A percentile compares a stretch with the other conserved stretches of the same genome.
phyloP scores from a whole-genome alignment of 2,329 filamentous ascomycete species.

The Diaporthe amygdali region DNA sequence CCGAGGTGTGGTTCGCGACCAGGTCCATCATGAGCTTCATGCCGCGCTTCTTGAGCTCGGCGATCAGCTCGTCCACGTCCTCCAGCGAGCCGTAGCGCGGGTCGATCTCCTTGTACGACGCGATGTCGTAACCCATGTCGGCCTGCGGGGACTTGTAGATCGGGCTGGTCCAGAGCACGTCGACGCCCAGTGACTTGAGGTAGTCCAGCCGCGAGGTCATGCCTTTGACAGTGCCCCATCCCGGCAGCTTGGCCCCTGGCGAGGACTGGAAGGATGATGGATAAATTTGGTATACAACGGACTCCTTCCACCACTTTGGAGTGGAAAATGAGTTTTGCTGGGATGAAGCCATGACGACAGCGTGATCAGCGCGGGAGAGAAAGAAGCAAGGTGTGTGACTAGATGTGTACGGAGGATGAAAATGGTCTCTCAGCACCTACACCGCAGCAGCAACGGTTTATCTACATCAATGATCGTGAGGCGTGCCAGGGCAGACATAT shows the following conservation, averaged over 20 bases:
- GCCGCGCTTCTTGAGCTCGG: constrained; percentile 62
- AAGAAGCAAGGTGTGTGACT: neutral
- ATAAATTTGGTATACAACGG: constrained; percentile 66
- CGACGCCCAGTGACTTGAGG: constrained; percentile 58
- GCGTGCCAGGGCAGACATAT: neutral
- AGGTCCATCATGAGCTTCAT: constrained; percentile 77
- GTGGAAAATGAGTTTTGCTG: constrained; percentile 18
- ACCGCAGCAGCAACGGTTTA: neutral
- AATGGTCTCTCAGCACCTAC: neutral
- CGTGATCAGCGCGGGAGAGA: neutral
- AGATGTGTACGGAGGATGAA: neutral
- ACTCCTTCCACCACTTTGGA: constrained; percentile 64
- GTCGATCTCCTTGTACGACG: constrained; percentile 71
- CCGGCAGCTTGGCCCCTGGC: constrained; percentile 49
- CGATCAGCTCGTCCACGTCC: constrained; percentile 69
- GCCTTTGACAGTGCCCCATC: constrained; percentile 61
- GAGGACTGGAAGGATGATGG: constrained; percentile 66
- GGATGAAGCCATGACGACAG: neutral
- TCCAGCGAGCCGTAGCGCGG: constrained; percentile 69
- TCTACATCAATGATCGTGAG: neutral
- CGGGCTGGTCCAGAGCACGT: constrained; percentile 61
- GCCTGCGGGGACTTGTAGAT: constrained; percentile 60
- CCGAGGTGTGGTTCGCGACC: constrained; percentile 74
- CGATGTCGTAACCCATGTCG: constrained; percentile 76
- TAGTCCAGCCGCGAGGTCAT: constrained; percentile 63